phyloP scores from a whole-genome alignment of 306 rosid genomes.

The Quillaja saponaria region DNA sequence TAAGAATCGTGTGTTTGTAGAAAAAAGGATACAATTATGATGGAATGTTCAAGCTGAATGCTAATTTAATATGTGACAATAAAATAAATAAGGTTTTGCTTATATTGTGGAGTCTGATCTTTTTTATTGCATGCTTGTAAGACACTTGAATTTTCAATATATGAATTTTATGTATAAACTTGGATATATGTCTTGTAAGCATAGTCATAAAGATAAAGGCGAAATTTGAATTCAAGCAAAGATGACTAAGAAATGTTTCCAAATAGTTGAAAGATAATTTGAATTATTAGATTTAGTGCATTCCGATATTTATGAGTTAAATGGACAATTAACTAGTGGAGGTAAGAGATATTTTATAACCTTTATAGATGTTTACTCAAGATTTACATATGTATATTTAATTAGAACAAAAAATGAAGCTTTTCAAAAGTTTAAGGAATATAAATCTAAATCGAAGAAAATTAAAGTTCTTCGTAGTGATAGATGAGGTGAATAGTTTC shows the following conservation, averaged over 20 bases:
- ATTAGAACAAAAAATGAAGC: not conserved
- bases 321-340: conserved; percentile 10
- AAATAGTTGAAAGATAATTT: not conserved
- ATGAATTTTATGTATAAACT: not conserved
- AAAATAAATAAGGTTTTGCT: not conserved
- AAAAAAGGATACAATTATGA: not conserved
- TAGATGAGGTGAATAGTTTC: not conserved
- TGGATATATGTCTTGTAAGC: not conserved
- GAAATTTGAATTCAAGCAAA: not conserved
- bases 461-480: conserved; percentile 5
- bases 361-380: conserved; percentile 2
- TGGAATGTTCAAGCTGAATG: conserved; percentile 11
- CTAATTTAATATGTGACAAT: not conserved
- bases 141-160: not conserved
- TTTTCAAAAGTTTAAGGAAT: not conserved
- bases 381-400: not conserved
- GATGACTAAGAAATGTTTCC: conserved; percentile 19
- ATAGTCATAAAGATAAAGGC: not conserved
- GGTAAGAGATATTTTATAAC: not conserved
- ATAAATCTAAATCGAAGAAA: not conserved
- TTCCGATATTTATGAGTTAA: conserved; percentile 5
- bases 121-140: not conserved
- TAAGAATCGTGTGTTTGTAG: not conserved
- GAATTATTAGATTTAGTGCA: not conserved
- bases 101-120: not conserved